Evolutionary conservation across 78 protist species (phyloP), one percentile per base, ranked within the genome.

Genomic region (Speleostelium caveatum): DNA sequence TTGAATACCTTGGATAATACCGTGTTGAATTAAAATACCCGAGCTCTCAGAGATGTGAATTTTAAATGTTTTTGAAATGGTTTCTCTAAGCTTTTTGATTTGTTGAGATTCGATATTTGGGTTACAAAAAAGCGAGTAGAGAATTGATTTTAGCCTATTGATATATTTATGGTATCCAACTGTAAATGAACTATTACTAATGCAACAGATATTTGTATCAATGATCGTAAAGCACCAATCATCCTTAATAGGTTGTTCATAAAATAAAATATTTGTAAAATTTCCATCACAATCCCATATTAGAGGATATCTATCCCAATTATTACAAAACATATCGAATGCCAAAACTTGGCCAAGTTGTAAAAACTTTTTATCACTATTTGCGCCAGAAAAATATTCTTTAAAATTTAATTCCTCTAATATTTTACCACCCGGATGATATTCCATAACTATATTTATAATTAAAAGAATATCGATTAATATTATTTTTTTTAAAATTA

Each of bases 271-370:
- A 55, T 79, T 79, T 55, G 73, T 66, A 59, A 60, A 59, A 21
- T 35, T 74, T 2, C 56, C 42, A 12, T 53, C n/a, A 28, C 49
- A 55, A 32, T 67, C 76, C 88, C 88, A 79, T 7, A 67, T 65
- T 17, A 65, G 19, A 35, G 62, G 62, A 10, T 66, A 67, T 24
- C 88, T 30, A 56, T 79, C 88, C 8, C 61, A 66, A 71, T 79
- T 79, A 38, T 79, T 79, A 39, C 65, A 51, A 26, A 79, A 67
- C 21, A 79, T 36, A 55, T 79, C 88, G 39, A 79, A 79, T 14
- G 88, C 88, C 21, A 79, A 66, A 8, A 79, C 39, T 67, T 79
- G 74, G 1, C 88, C 88, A 28, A 79, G 28, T 26, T 79, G 88
- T n/a, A 65, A 36, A 24, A 36, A 56, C 55, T 79, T 79, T 67